Evolutionary conservation across 257 asterid species (phyloP).

Genomic region (Nicotiana paniculata): DNA sequence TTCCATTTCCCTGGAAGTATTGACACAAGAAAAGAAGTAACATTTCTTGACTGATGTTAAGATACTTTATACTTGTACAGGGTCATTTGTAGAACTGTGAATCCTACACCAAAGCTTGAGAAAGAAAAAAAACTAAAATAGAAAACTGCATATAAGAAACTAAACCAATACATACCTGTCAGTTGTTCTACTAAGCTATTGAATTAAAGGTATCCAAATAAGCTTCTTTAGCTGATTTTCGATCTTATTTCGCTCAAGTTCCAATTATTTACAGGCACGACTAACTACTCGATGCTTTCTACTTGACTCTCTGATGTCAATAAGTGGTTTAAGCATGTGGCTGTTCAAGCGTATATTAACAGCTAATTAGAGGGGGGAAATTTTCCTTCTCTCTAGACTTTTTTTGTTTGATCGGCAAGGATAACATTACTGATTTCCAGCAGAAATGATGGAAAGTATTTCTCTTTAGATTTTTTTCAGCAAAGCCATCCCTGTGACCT

Average conservation of each 20-base stretch:
- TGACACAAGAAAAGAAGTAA: not conserved
- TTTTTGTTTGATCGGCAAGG: too few species aligned
- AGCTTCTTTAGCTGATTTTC: not conserved
- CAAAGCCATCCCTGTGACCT: too few species aligned
- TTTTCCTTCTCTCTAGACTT: too few species aligned
- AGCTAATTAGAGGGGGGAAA: too few species aligned
- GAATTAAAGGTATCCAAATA: not conserved
- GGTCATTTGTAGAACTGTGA: not conserved
- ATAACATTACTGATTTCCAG: too few species aligned
- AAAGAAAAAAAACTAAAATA: not conserved
- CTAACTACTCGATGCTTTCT: not conserved
- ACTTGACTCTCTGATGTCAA: too few species aligned
- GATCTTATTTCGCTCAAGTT: not conserved
- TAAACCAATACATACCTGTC: not conserved
- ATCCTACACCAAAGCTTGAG: not conserved
- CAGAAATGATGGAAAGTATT: too few species aligned
- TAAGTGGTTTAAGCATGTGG: too few species aligned
- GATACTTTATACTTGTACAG: not conserved
- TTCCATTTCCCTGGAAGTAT: conserved; percentile 59
- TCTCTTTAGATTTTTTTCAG: too few species aligned
- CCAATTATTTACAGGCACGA: not conserved
- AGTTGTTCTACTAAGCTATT: not conserved
- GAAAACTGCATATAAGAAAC: not conserved
- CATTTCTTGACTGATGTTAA: not conserved
- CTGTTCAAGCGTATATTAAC: too few species aligned